These are phyloP conservation scores for Suaeda aralocaspica DNA, from an alignment of 148 eudicot species.

Conservation along the genomic window DNA sequence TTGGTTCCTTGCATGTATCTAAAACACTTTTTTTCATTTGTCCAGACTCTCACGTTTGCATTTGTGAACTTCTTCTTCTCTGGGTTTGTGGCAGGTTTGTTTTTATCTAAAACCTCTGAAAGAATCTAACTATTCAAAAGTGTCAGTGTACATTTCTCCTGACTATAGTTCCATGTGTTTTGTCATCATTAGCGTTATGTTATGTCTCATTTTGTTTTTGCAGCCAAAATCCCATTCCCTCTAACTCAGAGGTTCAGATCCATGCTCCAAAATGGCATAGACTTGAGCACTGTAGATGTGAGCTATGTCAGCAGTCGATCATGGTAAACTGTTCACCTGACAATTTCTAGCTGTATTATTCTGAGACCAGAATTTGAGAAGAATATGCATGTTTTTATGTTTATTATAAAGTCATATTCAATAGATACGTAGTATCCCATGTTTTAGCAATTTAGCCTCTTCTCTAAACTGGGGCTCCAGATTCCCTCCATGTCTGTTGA, in stretches of 20 bases:
- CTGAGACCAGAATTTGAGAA: background rate
- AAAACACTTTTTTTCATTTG: conserved; percentile 13
- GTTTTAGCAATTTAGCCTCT: background rate
- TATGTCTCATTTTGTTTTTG: conserved; percentile 11
- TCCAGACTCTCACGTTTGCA: conserved; percentile 96
- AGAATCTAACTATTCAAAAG: background rate
- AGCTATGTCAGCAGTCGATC: conserved; percentile 98
- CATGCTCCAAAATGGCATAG: conserved; percentile 96
- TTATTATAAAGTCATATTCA: background rate
- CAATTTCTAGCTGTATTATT: background rate
- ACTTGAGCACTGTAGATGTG: conserved; percentile 96
- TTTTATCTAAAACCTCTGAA: conserved; percentile 2
- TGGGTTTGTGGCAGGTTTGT: conserved; percentile 92
- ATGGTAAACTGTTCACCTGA: conserved; percentile 49
- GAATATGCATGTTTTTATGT: background rate
- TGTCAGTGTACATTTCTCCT: background rate
- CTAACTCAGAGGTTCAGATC: conserved; percentile 95
- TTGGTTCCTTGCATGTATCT: background rate
- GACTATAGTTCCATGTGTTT: background rate
- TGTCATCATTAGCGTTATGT: background rate
- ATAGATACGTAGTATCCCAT: too few species aligned
- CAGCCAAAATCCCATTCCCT: conserved; percentile 98
- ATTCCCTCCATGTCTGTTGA: background rate
- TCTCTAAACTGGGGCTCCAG: background rate
- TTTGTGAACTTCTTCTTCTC: conserved; percentile 99